A percentile compares a stretch with the other conserved stretches of the same genome.
Evolutionary conservation across 2,329 filamentous ascomycete genomes (phyloP).

Genomic region (Talaromyces sp.): DNA sequence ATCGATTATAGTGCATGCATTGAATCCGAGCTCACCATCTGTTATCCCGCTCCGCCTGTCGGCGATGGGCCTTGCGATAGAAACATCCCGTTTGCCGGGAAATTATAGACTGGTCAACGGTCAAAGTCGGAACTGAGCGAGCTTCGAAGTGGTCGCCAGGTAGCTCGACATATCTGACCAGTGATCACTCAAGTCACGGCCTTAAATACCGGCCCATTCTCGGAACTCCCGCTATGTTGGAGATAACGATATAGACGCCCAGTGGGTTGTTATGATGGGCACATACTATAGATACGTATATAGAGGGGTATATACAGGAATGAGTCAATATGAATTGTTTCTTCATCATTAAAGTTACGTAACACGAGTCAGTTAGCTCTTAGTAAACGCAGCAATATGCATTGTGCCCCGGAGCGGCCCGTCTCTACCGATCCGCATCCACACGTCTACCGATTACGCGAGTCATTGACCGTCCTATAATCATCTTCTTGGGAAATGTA

Average conservation of each 20-base stretch:
- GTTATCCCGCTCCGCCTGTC: not conserved
- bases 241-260: not conserved
- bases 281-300: not conserved
- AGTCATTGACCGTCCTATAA: not conserved
- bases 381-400: not conserved
- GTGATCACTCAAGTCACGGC: not conserved
- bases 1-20: not conserved
- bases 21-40: not conserved
- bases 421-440: not conserved
- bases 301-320: not conserved
- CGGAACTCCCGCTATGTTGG: not conserved
- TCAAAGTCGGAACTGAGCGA: not conserved
- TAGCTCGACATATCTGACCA: not conserved
- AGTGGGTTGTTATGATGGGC: not conserved
- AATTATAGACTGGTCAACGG: not conserved
- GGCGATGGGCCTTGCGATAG: too few relatives aligned
- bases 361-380: not conserved
- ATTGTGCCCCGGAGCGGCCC: not conserved
- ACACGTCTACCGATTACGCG: not conserved
- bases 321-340: not conserved
- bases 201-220: not conserved
- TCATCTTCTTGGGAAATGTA: not conserved
- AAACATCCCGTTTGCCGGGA: not conserved
- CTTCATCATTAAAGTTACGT: not conserved
- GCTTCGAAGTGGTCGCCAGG: not conserved